Conservation (phyloP, 148 eudicot species). For the Heliosperma pusillum region DNA sequence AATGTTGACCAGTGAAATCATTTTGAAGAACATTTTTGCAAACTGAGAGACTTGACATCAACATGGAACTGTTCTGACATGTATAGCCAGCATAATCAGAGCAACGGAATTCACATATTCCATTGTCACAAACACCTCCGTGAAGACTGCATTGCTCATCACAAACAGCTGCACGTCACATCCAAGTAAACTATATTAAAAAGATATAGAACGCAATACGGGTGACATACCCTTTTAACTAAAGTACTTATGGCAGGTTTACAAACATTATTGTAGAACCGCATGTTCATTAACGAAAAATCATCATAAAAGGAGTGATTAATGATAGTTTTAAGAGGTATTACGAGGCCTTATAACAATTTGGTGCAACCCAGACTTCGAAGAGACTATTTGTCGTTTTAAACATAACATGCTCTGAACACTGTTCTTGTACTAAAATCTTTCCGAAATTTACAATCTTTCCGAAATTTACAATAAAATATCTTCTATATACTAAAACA, state of each 20-base stretch:
- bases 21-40: slow-evolving; percentile 72
- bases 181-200: slow-evolving; percentile 10
- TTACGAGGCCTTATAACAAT: no score
- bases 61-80: slow-evolving; percentile 79
- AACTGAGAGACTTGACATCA: slow-evolving; percentile 70
- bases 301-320: no score
- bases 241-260: background rate
- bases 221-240: background rate
- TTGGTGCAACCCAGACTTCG: no score
- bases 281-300: no score
- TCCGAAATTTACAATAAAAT: no score
- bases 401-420: background rate
- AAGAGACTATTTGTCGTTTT: no score
- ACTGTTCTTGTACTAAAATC: background rate
- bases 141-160: slow-evolving; percentile 99
- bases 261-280: no score
- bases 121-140: slow-evolving; percentile 97
- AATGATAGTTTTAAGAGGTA: no score
- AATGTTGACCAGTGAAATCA: slow-evolving; percentile 76
- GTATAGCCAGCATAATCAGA: slow-evolving; percentile 98
- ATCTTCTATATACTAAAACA: no score
- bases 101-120: slow-evolving; percentile 94
- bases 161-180: slow-evolving; percentile 67
- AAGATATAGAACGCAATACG: background rate
- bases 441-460: background rate